Conservation (phyloP, 306 rosid species). For the Glycine latifolia region DNA sequence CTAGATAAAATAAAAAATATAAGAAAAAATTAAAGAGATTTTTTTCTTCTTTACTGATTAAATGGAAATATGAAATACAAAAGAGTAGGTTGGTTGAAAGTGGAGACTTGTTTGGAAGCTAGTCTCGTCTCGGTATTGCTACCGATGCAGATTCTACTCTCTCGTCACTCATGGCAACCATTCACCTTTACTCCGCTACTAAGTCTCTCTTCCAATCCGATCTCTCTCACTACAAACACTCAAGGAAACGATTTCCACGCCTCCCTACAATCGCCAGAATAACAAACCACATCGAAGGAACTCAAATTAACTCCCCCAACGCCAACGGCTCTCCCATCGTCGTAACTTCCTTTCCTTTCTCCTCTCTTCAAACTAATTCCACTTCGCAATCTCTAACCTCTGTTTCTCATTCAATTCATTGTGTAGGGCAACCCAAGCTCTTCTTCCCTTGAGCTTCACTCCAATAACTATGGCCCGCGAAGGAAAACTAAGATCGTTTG, state of each 20-base stretch:
- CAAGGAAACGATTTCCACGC: conserved; percentile 25
- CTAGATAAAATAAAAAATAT: too few relatives aligned
- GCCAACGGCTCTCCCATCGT: conserved; percentile 48
- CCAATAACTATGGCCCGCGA: conserved; percentile 44
- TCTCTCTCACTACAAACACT: neutral
- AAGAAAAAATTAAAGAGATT: too few relatives aligned
- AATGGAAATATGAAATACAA: too few relatives aligned
- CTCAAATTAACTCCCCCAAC: conserved; percentile 49
- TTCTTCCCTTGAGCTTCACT: conserved; percentile 46
- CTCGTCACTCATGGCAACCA: conserved; percentile 66
- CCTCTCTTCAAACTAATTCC: conserved; percentile 11
- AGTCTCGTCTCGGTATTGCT: too few relatives aligned
- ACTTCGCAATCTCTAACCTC: conserved; percentile 11
- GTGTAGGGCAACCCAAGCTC: conserved; percentile 57
- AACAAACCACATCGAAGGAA: conserved; percentile 50
- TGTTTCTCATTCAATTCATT: neutral
- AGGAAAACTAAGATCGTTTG: conserved; percentile 92
- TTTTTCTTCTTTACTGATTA: too few relatives aligned
- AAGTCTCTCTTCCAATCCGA: conserved; percentile 53
- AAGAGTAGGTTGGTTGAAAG: too few relatives aligned
- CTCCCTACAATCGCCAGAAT: conserved; percentile 41
- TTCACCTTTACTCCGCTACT: conserved; percentile 46
- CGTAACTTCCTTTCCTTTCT: conserved; percentile 50
- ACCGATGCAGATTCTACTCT: too few relatives aligned
- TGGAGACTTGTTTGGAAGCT: too few relatives aligned